phyloP scores from a whole-genome alignment of 2,329 filamentous ascomycete species.

The Zalaria obscura region DNA sequence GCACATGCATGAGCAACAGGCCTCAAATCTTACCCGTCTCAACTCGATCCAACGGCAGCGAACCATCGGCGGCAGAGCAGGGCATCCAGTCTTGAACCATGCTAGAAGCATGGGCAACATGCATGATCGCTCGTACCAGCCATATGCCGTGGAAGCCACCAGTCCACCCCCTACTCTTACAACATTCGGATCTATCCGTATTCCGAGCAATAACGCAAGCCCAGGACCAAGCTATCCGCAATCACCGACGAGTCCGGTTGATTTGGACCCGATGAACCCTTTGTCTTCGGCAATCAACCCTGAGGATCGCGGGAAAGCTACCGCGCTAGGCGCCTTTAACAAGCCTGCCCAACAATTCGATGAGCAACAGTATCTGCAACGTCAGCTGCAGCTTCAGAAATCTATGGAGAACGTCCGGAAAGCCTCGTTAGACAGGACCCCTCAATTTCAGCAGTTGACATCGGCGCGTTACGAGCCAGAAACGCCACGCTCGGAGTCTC shows the following conservation, averaged over 20 bases:
- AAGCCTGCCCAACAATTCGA: conserved; percentile 67
- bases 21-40: conserved; percentile 60
- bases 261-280: conserved; percentile 50
- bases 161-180: conserved; percentile 28
- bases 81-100: conserved; percentile 17
- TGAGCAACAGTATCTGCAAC: conserved; percentile 70
- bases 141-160: conserved; percentile 15
- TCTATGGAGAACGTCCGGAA: conserved; percentile 8
- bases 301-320: conserved; percentile 69
- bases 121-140: conserved; percentile 27
- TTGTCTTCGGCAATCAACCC: conserved; percentile 53
- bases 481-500: conserved; percentile 2
- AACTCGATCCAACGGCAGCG: conserved; percentile 62
- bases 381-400: conserved; percentile 67
- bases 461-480: conserved; percentile 9
- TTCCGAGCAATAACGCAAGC: conserved; percentile 24
- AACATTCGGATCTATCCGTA: conserved; percentile 20
- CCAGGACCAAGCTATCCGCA: conserved; percentile 23
- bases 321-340: conserved; percentile 56
- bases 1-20: conserved; percentile 67
- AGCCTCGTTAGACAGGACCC: background rate
- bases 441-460: background rate
- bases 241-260: conserved; percentile 51
- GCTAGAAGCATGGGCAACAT: conserved; percentile 53
- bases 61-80: conserved; percentile 37